Percentiles rank a stretch among this genome's conserved stretches.
Evolutionary conservation across 805 yeast genomes (phyloP).

Genomic region (Yamadazyma ubonensis): DNA sequence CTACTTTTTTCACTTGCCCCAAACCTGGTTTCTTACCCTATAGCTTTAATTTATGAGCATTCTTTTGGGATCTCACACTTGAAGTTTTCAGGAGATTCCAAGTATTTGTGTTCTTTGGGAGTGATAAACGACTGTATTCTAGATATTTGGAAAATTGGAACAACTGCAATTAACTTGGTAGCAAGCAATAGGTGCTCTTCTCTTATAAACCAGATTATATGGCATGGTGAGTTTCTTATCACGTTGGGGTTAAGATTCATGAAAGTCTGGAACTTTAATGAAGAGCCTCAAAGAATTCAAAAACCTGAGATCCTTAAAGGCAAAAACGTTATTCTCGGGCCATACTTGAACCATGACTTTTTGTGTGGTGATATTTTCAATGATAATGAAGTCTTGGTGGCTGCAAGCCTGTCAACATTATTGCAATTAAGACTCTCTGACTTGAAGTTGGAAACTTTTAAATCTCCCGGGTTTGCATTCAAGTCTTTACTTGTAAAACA

Average conservation of each 20-base stretch:
- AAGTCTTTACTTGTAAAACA: not conserved
- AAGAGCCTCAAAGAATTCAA: conserved; percentile 9
- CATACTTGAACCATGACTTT: conserved; percentile 49
- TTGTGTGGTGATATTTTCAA: conserved; percentile 34
- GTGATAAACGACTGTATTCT: conserved; percentile 67
- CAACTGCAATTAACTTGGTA: conserved; percentile 18
- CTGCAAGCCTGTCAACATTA: conserved; percentile 33
- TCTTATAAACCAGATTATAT: conserved; percentile 50
- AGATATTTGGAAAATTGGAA: conserved; percentile 55
- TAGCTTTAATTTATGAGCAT: conserved; percentile 59
- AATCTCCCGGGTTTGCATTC: not conserved
- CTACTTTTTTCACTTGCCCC: conserved; percentile 57
- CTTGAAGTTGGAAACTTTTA: not conserved
- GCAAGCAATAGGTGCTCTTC: conserved; percentile 66
- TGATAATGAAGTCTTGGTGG: conserved; percentile 35
- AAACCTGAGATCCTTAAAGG: conserved; percentile 46
- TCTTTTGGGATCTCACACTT: conserved; percentile 59
- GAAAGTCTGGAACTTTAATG: conserved; percentile 56
- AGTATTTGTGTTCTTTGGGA: conserved; percentile 59
- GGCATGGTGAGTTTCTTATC: conserved; percentile 52
- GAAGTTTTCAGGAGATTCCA: conserved; percentile 59
- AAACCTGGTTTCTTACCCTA: conserved; percentile 46
- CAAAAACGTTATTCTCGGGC: conserved; percentile 56
- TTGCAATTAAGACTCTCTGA: conserved; percentile 23
- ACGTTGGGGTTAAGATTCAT: conserved; percentile 63